Evolutionary conservation across 1,284 basidiomycete genomes (phyloP), one percentile per base, ranked within the genome.

Genomic region (Blastosporella zonata): DNA sequence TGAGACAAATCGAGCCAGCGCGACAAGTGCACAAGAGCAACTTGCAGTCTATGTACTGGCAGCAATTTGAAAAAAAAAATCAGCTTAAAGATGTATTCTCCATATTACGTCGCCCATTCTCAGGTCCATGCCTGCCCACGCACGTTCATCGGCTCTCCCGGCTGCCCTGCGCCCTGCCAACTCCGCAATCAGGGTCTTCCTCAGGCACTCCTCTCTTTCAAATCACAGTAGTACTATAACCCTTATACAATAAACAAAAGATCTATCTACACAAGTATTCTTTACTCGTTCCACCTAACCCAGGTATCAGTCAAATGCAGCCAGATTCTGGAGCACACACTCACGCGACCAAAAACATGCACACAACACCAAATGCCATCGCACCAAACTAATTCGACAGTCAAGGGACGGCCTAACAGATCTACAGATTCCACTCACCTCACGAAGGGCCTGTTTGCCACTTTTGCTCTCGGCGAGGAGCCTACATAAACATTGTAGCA

Each of bases 311-410:
- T 54, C 56, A 59, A 47, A 53, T 21, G 38, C 45, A 55, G 47
- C 56, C 43, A 34, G 51, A 43, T 50, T n/a, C 28, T 48, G 54
- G 42, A 57, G 56, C 46, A 53, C 49, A 37, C 56, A 84, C 90
- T 81, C 75, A 90, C 87, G 87, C 87, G 62, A 90, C 87, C 60
- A 87, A 64, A 64, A 90, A 86, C 91, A 93, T 93, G 73, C 90
- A 93, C 59, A 79, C 65, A 56, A 93, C 90, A 21, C 91, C 92
- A 66, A 94, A 80, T 37, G 81, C 81, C 91, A 94, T 93, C 43
- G 90, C 92, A 47, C 75, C 82, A 67, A 93, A 94, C 90, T 93
- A 62, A 46, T 42, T 38, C 49, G 18, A 21, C 8, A 33, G 49
- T 53, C 49, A 59, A 54, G 52, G 56, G 58, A 37, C 37, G 22